Evolutionary conservation across 345 rosid species (phyloP), one percentile per base, ranked within the genome.

Genomic region (Hypericum perforatum): DNA sequence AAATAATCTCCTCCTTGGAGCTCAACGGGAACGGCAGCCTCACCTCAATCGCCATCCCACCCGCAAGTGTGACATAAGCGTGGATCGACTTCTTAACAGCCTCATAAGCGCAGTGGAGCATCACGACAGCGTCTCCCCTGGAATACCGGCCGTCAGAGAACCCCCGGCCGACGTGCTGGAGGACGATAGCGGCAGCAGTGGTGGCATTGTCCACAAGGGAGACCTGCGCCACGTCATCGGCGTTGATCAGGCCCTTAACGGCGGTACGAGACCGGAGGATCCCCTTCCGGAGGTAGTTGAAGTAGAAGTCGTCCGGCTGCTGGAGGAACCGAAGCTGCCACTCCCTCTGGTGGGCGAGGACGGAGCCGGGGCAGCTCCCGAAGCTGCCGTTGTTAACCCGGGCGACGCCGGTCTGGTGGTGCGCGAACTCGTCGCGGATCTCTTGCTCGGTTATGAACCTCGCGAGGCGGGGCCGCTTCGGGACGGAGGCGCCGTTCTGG

Each of bases 71-170:
- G 16, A 92, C 78, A 37, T 92, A 88, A 15, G 96, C 98, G 44
- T 92, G 87, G 16, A 88, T 78, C 1, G 96, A 87, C 55, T 87
- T 91, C 70, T 91, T 91, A 11, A 91, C 86, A 0, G 98, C 74
- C 46, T 85, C 88, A 43, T 67, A 87, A 4, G 98, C 92, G 39
- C 87, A 85, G 60, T 82, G 85, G 11, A 85, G 71, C 74, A 82
- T 75, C 59, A 85, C 58, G 8, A 85, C 85, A 9, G 71, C 50
- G 52, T 86, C 90, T 53, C 69, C 71, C 53, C 45, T 59, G 36
- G 54, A 22, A 11, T 76, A 85, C 60, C 44, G 78, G 6, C 95
- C 88, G 6, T 77, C 78, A 2, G 79, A 54, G 54, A 82, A 86
- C 41, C 73, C 51, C 11, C 90, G 70, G 9, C 95, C 85, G 0